A percentile compares a stretch with the other conserved stretches of the same genome.
These are phyloP conservation scores for Beauveria sp. DNA, from an alignment of 2,329 filamentous ascomycete genomes.

Conservation along the genomic window DNA sequence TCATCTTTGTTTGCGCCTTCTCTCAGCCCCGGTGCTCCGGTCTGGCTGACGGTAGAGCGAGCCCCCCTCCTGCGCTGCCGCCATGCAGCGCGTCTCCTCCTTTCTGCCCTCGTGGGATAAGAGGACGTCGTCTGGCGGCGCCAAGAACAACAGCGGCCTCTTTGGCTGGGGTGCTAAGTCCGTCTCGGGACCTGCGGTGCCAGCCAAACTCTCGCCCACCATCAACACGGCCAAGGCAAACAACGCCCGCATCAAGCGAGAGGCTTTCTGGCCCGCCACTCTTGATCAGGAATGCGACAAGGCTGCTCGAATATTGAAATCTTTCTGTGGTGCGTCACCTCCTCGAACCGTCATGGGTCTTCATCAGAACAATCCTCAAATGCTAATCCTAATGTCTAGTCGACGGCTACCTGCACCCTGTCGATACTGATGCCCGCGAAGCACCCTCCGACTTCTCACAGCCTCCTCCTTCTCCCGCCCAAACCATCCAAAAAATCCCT, in stretches of 20 bases:
- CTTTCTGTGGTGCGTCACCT: constrained; percentile 70
- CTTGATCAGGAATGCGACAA: constrained; percentile 89
- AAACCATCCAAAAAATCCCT: constrained; percentile 72
- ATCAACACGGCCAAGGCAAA: constrained; percentile 30
- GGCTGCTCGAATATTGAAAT: constrained; percentile 78
- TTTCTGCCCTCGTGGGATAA: constrained; percentile 39
- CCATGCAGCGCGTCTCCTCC: constrained; percentile 37
- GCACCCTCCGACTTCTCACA: constrained; percentile 20
- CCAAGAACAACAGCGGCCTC: constrained; percentile 24
- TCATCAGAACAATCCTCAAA: constrained; percentile 4
- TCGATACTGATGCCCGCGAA: constrained; percentile 27
- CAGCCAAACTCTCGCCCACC: constrained; percentile 20
- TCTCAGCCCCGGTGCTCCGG: constrained; percentile 26
- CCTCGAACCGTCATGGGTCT: neutral
- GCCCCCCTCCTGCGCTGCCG: constrained; percentile 20
- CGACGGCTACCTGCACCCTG: constrained; percentile 47
- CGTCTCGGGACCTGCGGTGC: constrained; percentile 23
- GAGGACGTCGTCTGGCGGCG: constrained; percentile 27
- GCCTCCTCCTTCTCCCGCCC: constrained; percentile 42
- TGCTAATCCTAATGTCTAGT: constrained; percentile 27
- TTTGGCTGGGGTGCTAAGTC: constrained; percentile 43
- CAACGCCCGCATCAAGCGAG: constrained; percentile 31
- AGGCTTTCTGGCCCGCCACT: constrained; percentile 79
- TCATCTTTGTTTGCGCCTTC: constrained; percentile 11
- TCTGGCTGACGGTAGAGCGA: constrained; percentile 25